Evolutionary conservation across 2,329 filamentous ascomycete species (phyloP), one percentile per base, ranked within the genome.

Genomic region (Scedosporium boydii): DNA sequence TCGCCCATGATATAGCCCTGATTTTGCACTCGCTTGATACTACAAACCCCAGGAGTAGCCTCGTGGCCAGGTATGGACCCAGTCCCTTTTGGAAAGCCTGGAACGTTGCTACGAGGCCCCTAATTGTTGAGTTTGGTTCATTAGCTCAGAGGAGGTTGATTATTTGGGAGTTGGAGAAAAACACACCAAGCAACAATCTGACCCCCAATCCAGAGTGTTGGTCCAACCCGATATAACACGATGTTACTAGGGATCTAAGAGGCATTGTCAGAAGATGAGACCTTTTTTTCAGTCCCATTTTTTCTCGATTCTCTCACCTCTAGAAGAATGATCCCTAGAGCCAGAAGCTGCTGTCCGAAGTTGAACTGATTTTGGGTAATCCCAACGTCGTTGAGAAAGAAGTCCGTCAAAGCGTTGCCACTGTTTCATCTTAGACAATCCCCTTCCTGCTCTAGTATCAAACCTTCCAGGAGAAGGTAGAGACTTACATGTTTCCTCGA

Each of bases 281-380:
- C 1, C 23, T 6, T 21, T 51, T 18, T 58, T 6, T 3, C 34
- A 2, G 14, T 10, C 21, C 51, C 18, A 4, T 3, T 18, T 23
- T 23, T 12, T 10, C 12, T 18, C 26, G 41, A 48, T 7, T 48
- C 44, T 2, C 64, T 29, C 42, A 71, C 70, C 63, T 80, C 75
- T 12, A 73, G 69, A 3, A 80, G 67, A 3, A 81, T 77, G 44
- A 81, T 80, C 3, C 78, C 78, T 1, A 79, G 72, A 0, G 78
- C 81, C 1, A 83, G 71, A 63, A 83, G 71, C 63, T 81, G 78
- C 26, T 80, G 76, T 3, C 80, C 81, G 38, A 81, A 70, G 58
- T 83, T 83, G 69, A 82, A 77, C 64, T 82, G 76, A 63, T 82
- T 77, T 4, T 80, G 79, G 2, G 74, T 76, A 64, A 83, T 76